phyloP scores from a whole-genome alignment of 2,329 filamentous ascomycete species.

The Verticillium nubilum region DNA sequence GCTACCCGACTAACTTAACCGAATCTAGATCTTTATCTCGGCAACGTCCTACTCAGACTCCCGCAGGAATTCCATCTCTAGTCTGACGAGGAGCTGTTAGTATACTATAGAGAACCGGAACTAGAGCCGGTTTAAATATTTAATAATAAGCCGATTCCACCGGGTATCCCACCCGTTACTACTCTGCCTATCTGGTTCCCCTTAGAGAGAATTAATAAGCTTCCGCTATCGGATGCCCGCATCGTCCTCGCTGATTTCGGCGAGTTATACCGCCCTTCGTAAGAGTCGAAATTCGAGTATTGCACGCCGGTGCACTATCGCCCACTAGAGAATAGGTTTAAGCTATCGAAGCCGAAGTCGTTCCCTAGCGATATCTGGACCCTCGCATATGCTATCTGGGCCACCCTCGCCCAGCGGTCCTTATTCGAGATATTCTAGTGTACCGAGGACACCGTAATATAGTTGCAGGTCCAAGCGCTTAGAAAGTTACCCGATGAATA shows the following conservation, averaged over 20 bases:
- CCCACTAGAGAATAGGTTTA: constrained; percentile 30
- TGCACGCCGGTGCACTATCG: constrained; percentile 21
- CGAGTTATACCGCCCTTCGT: constrained; percentile 22
- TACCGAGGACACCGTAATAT: constrained; percentile 11
- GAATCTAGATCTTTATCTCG: not conserved
- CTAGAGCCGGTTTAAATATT: not conserved
- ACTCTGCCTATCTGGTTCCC: not conserved
- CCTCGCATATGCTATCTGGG: constrained; percentile 90
- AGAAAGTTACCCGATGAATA: constrained; percentile 14
- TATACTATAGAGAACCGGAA: not conserved
- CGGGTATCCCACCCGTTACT: not conserved
- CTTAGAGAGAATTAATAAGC: not conserved
- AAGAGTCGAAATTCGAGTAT: constrained; percentile 16
- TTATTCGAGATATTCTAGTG: constrained; percentile 12
- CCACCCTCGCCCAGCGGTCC: constrained; percentile 75
- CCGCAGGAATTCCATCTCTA: not conserved
- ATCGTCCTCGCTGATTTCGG: constrained; percentile 27
- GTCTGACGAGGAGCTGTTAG: not conserved
- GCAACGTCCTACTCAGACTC: not conserved
- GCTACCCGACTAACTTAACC: not conserved
- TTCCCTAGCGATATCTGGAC: constrained; percentile 78
- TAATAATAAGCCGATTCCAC: not conserved
- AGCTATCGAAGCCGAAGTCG: constrained; percentile 22
- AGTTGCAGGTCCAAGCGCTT: constrained; percentile 12
- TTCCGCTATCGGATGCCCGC: not conserved